Base-by-base conservation (phyloP, 2,329 filamentous ascomycete genomes). In the Phymatotrichopsis omnivora region DNA sequence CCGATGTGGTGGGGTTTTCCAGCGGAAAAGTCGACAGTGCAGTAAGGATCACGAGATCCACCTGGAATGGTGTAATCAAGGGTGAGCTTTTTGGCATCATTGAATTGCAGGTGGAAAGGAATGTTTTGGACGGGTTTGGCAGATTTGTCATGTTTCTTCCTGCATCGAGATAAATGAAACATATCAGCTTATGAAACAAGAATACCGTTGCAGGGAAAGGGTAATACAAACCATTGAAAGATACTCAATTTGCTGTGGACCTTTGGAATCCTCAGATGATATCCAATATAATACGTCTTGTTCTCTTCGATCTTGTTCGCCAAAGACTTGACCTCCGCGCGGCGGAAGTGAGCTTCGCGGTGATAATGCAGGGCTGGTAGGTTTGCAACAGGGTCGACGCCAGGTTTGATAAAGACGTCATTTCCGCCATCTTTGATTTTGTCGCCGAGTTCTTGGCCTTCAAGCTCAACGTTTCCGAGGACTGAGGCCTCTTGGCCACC, bases 271-370 rank as follows among this genome's bases (percentile, higher is more conserved):
- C 37, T 6, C 11, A 41, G 25, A 14, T 41, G 17, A 17, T 32
- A 41, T 7, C 37, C 37, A 17, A 41, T 41, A 17, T 32, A 31
- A 17, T 41, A 41, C n/a, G 37, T 41, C 37, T 41, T 31, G 24
- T 31, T 23, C 32, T 35, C 16, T 16, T 11, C 7, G 37, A 19
- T 20, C 20, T 22, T 8, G 20, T 25, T 8, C 7, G 12, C 37
- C 12, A 41, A 25, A n/a, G 37, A 7, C 37, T 31, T 28, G 22
- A 41, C 37, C 24, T 41, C 37, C 24, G 37, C 27, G 11, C 37
- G 20, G 7, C 37, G 22, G 17, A 29, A 41, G 17, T 41, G 10
- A 12, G 37, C 22, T 12, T 41, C 37, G 11, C 37, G 20, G 6
- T 41, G 7, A 17, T 24, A 41, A 17, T 41, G 37, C 37, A 41